These are phyloP conservation scores for Penicillium bialowiezense DNA, from an alignment of 495 filamentous ascomycete genomes.

Conservation along the genomic window DNA sequence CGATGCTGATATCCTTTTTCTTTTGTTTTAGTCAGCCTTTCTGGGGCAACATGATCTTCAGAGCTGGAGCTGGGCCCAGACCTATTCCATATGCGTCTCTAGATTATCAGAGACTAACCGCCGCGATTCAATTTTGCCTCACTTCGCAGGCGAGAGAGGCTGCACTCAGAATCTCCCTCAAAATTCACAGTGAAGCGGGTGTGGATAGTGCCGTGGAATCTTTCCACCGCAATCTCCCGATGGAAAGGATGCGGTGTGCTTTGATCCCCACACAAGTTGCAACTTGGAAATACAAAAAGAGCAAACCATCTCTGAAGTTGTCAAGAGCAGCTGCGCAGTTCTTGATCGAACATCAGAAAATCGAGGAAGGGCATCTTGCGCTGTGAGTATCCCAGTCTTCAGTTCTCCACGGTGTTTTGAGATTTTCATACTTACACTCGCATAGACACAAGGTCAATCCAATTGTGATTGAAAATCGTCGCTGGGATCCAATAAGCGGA, in stretches of 20 bases:
- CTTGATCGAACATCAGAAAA: constrained; percentile 54
- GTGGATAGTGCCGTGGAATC: constrained; percentile 68
- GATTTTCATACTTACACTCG: constrained; percentile 3
- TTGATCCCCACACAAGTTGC: constrained; percentile 66
- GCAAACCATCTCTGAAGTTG: constrained; percentile 47
- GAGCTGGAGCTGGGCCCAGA: neutral
- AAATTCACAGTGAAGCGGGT: constrained; percentile 68
- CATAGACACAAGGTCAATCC: constrained; percentile 26
- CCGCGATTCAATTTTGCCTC: constrained; percentile 24
- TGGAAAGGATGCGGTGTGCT: constrained; percentile 69
- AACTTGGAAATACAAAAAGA: constrained; percentile 61
- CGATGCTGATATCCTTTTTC: too few relatives aligned
- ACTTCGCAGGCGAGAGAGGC: constrained; percentile 55
- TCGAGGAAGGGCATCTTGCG: constrained; percentile 62
- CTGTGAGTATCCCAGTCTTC: constrained; percentile 37
- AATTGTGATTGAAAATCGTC: constrained; percentile 31
- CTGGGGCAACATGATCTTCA: neutral
- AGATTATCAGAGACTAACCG: neutral
- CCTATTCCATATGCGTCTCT: neutral
- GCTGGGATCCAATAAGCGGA: constrained; percentile 43
- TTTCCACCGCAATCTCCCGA: constrained; percentile 64
- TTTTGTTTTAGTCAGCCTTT: neutral
- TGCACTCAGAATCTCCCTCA: constrained; percentile 56
- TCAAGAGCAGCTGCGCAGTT: constrained; percentile 67
- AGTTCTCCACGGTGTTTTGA: too few relatives aligned